Base-by-base conservation (phyloP, 2,329 filamentous ascomycete genomes). In the Sporothrix phasma region DNA sequence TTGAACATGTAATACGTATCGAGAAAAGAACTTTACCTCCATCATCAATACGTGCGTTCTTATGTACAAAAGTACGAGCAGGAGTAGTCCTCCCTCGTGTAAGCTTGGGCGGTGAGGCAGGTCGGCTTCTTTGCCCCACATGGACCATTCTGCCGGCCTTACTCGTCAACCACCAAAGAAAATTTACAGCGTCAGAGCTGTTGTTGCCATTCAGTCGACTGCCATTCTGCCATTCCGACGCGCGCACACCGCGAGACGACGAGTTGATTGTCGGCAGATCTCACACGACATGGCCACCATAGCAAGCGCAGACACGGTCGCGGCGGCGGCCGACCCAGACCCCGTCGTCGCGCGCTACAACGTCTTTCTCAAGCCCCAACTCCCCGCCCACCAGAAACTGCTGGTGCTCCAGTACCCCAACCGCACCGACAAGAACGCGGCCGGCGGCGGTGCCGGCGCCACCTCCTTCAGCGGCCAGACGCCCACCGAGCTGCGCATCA, bases 381-480 rank as follows among this genome's bases (percentile, higher is more conserved):
- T 88, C 53, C 80, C 85, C 4, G 73, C 76, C 17, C 79, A 80
- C 70, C 85, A 84, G 65, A 82, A 87, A 69, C 84, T 92, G 66
- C 88, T 93, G 70, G 84, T 97, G 67, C 84, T 99, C 53, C 92
- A 97, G 78, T 95, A 96, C 75, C 88, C 92, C 29, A 92, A 92
- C 76, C 88, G 90, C 67, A 80, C 81, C 45, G 79, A 84, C 65
- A 79, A 83, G 46, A 82, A 87, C 67, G 72, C 76, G 11, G 71
- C 76, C 54, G 61, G 61, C 13, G 15, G 31, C 11, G 64, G 41
- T 3, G 51, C 17, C 7, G 51, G 58, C n/a, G 47, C 47, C 11
- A 24, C 45, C 2, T 31, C 59, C 3, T 41, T 62, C 46, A 80
- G 84, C 5, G 88, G 89, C 75, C 83, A 83, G 63, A 80, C 84